Base-by-base conservation (phyloP, 2,329 filamentous ascomycete species). In the Periglandula ipomoeae region DNA sequence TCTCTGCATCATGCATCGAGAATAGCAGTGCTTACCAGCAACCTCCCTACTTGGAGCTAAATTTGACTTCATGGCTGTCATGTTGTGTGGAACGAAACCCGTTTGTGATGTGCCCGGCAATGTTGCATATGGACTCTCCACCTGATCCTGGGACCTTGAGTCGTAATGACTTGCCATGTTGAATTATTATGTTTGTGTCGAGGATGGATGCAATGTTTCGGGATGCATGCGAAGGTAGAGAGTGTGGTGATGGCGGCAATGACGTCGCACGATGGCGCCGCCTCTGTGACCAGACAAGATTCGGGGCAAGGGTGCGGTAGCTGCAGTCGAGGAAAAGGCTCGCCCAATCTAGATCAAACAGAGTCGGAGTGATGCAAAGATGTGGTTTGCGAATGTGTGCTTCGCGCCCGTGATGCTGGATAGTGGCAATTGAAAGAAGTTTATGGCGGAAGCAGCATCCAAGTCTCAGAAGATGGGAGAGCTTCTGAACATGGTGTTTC, bases 31-130 rank as follows among this genome's bases (percentile, higher is more conserved):
- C 59, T 41, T 59, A 62, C 65, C 65, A 43, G 56, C 50, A 15
- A 57, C 51, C 30, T 61, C 59, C 45, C 54, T 53, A 9, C 53
- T 50, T 2, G 54, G 48, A n/a, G 53, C 47, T 19, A 67, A 50
- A 27, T 56, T 58, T 2, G 55, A 57, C 51, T 68, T 67, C 52
- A 67, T 54, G 1, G 59, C 51, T 9, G 64, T 65, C 47, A 56
- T 55, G 38, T 68, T 65, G 39, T 61, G 56, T 17, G 55, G 48
- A 10, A 67, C 58, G 47, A 62, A 62, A 8, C 51, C 57, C 5
- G 52, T 55, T 32, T 55, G 52, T 13, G 52, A 54, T 3, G 64
- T 62, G 41, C 65, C 65, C 6, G 66, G 66, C 46, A 68, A 52
- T 3, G 58, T 44, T 22, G 62, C 60, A 50, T 67, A 68, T 11